These are phyloP conservation scores for Acer negundo DNA, from an alignment of 345 rosid species.

Conservation along the genomic window DNA sequence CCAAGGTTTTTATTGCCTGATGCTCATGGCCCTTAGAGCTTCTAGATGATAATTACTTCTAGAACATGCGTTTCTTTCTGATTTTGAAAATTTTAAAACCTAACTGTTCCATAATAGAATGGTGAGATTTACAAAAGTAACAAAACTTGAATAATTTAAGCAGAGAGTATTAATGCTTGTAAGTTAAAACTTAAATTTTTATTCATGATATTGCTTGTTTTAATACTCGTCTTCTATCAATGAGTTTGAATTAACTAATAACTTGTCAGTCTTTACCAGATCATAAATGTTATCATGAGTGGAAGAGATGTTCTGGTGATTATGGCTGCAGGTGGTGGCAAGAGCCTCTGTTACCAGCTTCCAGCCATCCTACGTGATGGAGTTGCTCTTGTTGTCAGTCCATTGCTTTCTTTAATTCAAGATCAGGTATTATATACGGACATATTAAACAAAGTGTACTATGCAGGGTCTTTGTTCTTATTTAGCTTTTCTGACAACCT, in stretches of 20 bases:
- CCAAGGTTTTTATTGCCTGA: neutral
- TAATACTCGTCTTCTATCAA: neutral
- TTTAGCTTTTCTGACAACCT: slow-evolving; percentile 4
- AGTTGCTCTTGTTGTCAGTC: slow-evolving; percentile 85
- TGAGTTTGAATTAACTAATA: slow-evolving; percentile 9
- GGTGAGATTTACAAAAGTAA: neutral
- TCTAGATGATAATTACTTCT: neutral
- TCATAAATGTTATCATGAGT: slow-evolving; percentile 81
- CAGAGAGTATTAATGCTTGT: neutral
- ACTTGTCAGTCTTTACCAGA: slow-evolving; percentile 41
- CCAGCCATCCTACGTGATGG: slow-evolving; percentile 78
- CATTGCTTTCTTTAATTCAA: slow-evolving; percentile 89
- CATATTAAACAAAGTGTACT: neutral
- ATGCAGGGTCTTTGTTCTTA: neutral
- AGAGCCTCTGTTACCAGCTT: slow-evolving; percentile 97
- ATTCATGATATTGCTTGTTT: neutral
- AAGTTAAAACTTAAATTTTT: neutral
- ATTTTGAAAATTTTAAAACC: neutral
- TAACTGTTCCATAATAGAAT: neutral
- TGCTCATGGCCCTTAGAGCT: neutral
- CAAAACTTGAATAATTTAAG: neutral
- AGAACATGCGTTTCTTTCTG: neutral
- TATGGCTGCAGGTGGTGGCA: slow-evolving; percentile 99
- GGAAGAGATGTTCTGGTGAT: slow-evolving; percentile 86
- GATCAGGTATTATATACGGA: slow-evolving; percentile 65